A percentile compares a stretch with the other conserved stretches of the same genome.
Conservation (phyloP, 768 basidiomycete genomes). For the Asterophora parasitica region DNA sequence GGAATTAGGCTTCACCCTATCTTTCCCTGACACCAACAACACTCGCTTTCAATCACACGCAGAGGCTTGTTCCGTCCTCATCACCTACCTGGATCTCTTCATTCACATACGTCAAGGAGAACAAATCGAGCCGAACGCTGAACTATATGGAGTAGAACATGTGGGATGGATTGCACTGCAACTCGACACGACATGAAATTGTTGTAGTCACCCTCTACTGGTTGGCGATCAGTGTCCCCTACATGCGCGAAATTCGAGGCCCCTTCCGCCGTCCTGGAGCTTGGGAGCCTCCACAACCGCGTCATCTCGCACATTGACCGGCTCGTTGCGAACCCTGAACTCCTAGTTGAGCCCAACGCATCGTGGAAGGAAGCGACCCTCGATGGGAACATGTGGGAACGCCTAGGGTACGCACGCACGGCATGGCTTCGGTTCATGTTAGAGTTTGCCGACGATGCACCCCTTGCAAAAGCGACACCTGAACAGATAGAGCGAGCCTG, state of each 20-base stretch:
- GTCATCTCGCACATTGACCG: constrained; percentile 11
- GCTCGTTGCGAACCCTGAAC: constrained; percentile 18
- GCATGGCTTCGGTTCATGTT: constrained; percentile 19
- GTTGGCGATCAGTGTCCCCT: constrained; percentile 19
- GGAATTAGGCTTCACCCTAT: constrained; percentile 14
- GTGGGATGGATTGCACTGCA: constrained; percentile 17
- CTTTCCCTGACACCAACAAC: constrained; percentile 33
- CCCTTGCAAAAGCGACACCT: not conserved
- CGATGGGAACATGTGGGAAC: constrained; percentile 21
- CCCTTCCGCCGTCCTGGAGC: constrained; percentile 18
- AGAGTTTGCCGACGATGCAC: constrained; percentile 17
- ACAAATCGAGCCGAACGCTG: constrained; percentile 22
- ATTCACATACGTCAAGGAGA: constrained; percentile 23
- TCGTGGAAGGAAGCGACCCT: constrained; percentile 11
- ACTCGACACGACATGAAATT: constrained; percentile 25
- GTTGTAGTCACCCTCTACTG: constrained; percentile 21
- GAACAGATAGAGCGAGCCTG: not conserved
- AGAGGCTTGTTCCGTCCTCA: constrained; percentile 21
- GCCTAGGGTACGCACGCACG: constrained; percentile 17
- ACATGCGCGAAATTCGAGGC: constrained; percentile 20
- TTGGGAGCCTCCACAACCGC: constrained; percentile 20
- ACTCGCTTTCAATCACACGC: constrained; percentile 30
- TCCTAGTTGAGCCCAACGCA: constrained; percentile 15
- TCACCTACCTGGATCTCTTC: constrained; percentile 20
- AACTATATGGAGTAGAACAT: constrained; percentile 35